Evolutionary conservation across 2,329 filamentous ascomycete species (phyloP).

Genomic region (Fusarium sp.): DNA sequence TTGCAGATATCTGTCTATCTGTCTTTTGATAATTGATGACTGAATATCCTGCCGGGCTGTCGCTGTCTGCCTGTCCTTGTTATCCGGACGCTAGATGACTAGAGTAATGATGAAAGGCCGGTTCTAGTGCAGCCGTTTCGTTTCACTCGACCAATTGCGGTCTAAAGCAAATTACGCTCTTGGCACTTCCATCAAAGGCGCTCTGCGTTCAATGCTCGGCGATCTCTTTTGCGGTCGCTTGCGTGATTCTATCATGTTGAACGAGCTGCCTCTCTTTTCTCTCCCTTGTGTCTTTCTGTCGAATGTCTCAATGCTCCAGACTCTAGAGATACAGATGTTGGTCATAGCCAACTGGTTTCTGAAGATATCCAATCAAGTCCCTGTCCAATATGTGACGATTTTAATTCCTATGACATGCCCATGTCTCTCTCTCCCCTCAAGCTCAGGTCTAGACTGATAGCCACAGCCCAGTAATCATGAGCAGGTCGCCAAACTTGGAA

Average conservation of each 20-base stretch:
- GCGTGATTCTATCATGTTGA: slow-evolving; percentile 8
- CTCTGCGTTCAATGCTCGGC: slow-evolving; percentile 27
- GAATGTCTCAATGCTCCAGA: neutral
- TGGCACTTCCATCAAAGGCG: slow-evolving; percentile 29
- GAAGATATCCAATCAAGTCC: neutral
- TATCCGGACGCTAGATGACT: slow-evolving; percentile 13
- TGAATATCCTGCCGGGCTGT: neutral
- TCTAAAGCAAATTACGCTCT: slow-evolving; percentile 43
- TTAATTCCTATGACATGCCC: slow-evolving; percentile 20
- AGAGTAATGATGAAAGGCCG: slow-evolving; percentile 20
- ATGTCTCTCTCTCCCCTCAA: slow-evolving; percentile 8
- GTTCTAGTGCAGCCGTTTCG: slow-evolving; percentile 43
- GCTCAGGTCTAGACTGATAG: neutral
- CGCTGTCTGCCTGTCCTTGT: neutral
- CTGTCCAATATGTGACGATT: slow-evolving; percentile 24
- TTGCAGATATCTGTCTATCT: neutral
- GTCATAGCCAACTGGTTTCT: neutral
- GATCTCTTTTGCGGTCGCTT: slow-evolving; percentile 12
- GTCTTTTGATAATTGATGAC: neutral
- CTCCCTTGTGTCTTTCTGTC: neutral
- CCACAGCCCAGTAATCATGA: neutral
- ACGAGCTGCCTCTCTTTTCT: slow-evolving; percentile 14
- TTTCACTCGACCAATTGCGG: slow-evolving; percentile 43
- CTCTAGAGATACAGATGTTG: neutral
- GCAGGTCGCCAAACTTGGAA: slow-evolving; percentile 31